Percentiles rank a stretch among this genome's conserved stretches.
Evolutionary conservation across 2,329 filamentous ascomycete genomes (phyloP).

Genomic region (Pestalotiopsis sp.): DNA sequence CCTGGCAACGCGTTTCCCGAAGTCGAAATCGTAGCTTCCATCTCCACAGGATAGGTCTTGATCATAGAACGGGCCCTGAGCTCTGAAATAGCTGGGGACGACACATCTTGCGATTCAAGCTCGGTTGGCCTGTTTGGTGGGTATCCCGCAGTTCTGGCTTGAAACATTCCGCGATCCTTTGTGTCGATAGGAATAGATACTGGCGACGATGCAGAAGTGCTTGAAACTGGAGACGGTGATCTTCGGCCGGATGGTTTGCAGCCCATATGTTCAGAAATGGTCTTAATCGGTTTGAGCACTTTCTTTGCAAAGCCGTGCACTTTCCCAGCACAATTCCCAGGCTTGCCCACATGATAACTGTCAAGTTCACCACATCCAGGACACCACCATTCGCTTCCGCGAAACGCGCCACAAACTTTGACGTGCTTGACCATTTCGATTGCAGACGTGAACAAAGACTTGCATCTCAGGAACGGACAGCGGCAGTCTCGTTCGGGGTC

Average conservation of each 20-base stretch:
- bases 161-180: too few species aligned
- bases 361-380: neutral
- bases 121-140: neutral
- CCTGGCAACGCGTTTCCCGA: too few species aligned
- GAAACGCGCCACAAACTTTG: neutral
- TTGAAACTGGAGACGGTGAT: neutral
- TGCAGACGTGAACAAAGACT: neutral
- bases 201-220: neutral
- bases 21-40: neutral
- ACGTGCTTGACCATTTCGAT: neutral
- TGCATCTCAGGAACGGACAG: neutral
- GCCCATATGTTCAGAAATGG: neutral
- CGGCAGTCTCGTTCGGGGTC: neutral
- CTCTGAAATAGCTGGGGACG: neutral
- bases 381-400: neutral
- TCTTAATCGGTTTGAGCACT: neutral
- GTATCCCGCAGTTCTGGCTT: neutral
- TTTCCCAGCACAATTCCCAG: neutral
- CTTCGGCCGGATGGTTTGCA: neutral
- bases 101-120: neutral
- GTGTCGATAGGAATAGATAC: neutral
- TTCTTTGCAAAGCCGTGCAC: neutral
- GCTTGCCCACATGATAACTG: neutral
- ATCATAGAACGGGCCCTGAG: neutral
- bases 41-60: neutral